Evolutionary conservation across 1,139 yeast genomes (phyloP).

Genomic region (Saccharomycopsis hybrid): DNA sequence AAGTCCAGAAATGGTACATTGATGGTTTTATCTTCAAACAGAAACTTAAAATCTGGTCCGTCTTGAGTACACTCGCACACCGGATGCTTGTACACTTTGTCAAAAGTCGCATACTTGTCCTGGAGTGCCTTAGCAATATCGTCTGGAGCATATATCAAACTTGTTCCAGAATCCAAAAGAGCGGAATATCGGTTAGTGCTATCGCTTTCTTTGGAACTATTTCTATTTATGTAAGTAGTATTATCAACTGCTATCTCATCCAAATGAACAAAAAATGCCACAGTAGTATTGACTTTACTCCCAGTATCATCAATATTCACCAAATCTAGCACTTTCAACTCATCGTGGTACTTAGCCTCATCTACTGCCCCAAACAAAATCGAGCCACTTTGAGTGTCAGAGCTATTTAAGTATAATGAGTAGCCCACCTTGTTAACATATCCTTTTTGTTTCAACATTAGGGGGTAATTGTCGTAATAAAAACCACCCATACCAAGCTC

Average conservation of each 20-base stretch:
- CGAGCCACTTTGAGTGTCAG: slow-evolving; percentile 28
- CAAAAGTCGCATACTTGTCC: slow-evolving; percentile 32
- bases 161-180: slow-evolving; percentile 63
- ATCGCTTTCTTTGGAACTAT: slow-evolving; percentile 22
- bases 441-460: slow-evolving; percentile 42
- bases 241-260: slow-evolving; percentile 6
- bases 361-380: slow-evolving; percentile 47
- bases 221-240: slow-evolving; percentile 22
- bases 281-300: slow-evolving; percentile 35
- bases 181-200: slow-evolving; percentile 32
- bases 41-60: slow-evolving; percentile 28
- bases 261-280: slow-evolving; percentile 18
- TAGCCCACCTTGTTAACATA: slow-evolving; percentile 34
- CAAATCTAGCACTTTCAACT: slow-evolving; percentile 30
- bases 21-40: slow-evolving; percentile 37
- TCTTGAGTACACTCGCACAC: slow-evolving; percentile 27
- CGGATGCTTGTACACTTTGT: slow-evolving; percentile 32
- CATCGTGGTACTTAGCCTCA: slow-evolving; percentile 37
- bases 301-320: slow-evolving; percentile 32
- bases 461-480: slow-evolving; percentile 48
- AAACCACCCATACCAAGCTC: slow-evolving; percentile 24
- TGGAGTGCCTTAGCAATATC: slow-evolving; percentile 38
- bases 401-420: slow-evolving; percentile 30
- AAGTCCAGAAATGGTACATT: slow-evolving; percentile 32
- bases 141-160: slow-evolving; percentile 48